Base-by-base conservation (phyloP, 495 filamentous ascomycete genomes). In the Lindgomyces ingoldianus region DNA sequence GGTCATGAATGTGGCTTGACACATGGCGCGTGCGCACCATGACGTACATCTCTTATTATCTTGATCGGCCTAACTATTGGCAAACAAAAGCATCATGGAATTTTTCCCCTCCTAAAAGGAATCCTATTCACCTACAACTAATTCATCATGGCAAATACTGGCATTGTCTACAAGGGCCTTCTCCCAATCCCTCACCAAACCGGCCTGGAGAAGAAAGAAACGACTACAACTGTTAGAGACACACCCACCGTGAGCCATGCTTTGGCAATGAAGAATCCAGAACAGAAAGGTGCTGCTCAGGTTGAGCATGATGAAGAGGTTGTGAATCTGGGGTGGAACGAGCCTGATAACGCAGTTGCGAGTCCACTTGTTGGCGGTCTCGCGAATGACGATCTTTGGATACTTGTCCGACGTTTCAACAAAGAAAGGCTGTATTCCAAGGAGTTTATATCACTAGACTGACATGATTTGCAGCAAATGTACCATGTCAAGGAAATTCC, bases 381-480 rank as follows among this genome's bases (percentile, higher is more conserved):
- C 47, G 79, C 78, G n/a, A 94, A 95, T 73, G 90, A 96, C 50
- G 88, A 94, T 70, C 76, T 96, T 3, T 96, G 91, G 89, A 76
- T 89, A 64, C 77, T 94, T 21, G 78, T 93, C 53, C 83, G 91
- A 41, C 81, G 91, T 0, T 96, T 96, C 69, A 89, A 96, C 71
- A 93, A 94, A 83, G 89, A 87, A 74, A 22, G 73, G 39, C 10
- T 48, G 18, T 9, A 22, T 14, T 21, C 1, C 24, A n/a, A 14
- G 19, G 22, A 47, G 27, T 1, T 16, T 3, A 22, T 18, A n/a
- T 19, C 1, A 11, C 44, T 3, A 10, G 14, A 33, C 12, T 58
- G 19, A 52, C 18, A 16, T 30, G 52, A 3, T 21, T 3, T 56
- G 29, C 53, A 93, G 89, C 90, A 94, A 88, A 88, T 94, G 74